A percentile compares a stretch with the other conserved stretches of the same genome.
phyloP scores from a whole-genome alignment of 2,329 filamentous ascomycete genomes.

The Phaeosphaeria sp. region DNA sequence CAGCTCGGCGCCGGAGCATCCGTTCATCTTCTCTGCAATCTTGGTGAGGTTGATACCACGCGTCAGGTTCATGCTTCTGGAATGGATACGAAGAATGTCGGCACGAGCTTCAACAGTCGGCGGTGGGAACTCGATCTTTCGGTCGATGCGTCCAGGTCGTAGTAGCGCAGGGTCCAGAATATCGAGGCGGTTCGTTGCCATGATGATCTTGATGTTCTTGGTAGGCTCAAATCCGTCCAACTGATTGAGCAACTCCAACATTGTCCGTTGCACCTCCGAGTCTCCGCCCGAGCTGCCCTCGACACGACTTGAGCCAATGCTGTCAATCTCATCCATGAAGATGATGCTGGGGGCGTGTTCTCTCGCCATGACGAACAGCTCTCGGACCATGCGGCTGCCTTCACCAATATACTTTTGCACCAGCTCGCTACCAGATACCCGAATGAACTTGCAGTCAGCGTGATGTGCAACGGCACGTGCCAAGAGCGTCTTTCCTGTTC shows the following conservation, averaged over 20 bases:
- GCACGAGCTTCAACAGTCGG: slow-evolving; percentile 95
- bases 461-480: slow-evolving; percentile 97
- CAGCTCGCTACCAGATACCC: slow-evolving; percentile 92
- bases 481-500: slow-evolving; percentile 95
- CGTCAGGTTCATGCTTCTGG: slow-evolving; percentile 97
- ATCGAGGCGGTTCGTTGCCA: slow-evolving; percentile 98
- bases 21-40: slow-evolving; percentile 99
- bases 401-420: slow-evolving; percentile 99
- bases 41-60: slow-evolving; percentile 97
- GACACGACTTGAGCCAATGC: slow-evolving; percentile 94
- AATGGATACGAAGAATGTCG: slow-evolving; percentile 97
- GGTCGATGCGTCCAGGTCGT: slow-evolving; percentile 95
- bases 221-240: slow-evolving; percentile 98
- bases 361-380: slow-evolving; percentile 98
- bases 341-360: slow-evolving; percentile 99
- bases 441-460: slow-evolving; percentile 98
- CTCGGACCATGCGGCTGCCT: slow-evolving; percentile 96
- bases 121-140: slow-evolving; percentile 98
- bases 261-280: slow-evolving; percentile 97
- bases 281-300: slow-evolving; percentile 95
- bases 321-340: slow-evolving; percentile 99
- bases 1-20: slow-evolving; percentile 94
- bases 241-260: slow-evolving; percentile 98
- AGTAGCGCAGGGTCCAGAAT: slow-evolving; percentile 95
- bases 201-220: slow-evolving; percentile 99